Evolutionary conservation across 2,329 filamentous ascomycete species (phyloP), one percentile per base, ranked within the genome.

Genomic region (Sarocladiaceae sp.): DNA sequence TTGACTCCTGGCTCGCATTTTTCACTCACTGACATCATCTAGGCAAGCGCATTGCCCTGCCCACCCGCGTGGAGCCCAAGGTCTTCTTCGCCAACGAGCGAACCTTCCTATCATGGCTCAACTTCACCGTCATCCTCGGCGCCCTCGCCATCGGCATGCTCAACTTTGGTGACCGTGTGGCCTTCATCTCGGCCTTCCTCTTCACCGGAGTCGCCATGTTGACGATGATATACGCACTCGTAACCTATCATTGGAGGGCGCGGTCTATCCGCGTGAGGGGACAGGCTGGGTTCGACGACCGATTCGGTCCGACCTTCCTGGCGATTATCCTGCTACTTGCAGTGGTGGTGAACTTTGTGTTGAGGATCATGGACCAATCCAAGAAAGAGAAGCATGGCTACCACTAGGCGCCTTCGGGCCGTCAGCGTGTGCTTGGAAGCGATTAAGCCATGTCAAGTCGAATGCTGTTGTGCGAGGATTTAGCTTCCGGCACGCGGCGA

Each of bases 61-160:
- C 93, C 47, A 96, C 91, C 48, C 89, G 93, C 55, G 91, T 98
- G 67, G 93, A 98, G 69, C 93, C 93, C 58, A 98, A 98, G 71
- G 93, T 98, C 74, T 98, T 97, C 81, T 98, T 98, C 76, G 93
- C 93, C 70, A 98, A 98, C 76, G 93, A 98, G 72, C 88, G 93
- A 51, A 98, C 93, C 51, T 98, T 98, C 66, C 82, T 98, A 60
- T 95, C 89, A 68, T 98, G 93, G 93, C 87, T 98, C 61, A 98
- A 98, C 78, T 97, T 97, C 76, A 95, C 90, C 65, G 90, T 98
- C 61, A 91, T 98, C 67, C 85, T 98, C 50, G 93, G 93, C 60
- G 93, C 93, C 51, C 82, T 98, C 42, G 91, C 93, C 54, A 88
- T 98, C 56, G 93, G 93, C 55, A 89, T 98, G 62, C 82, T 98